Base-by-base conservation (phyloP, 2,329 filamentous ascomycete genomes). In the Aureobasidium sp. region DNA sequence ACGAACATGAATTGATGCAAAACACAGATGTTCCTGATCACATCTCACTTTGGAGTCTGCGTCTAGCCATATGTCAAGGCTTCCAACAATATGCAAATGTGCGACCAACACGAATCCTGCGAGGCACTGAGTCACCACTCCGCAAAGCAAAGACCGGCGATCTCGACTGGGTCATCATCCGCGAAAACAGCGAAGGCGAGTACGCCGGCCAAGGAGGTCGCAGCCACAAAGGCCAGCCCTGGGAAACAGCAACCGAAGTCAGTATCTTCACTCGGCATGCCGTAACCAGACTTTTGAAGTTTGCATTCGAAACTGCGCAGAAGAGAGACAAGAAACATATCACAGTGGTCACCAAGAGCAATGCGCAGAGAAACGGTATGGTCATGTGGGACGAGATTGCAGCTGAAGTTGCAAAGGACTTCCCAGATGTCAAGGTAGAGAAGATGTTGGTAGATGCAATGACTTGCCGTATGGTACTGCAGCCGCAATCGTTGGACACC, bases 401-500 rank as follows among this genome's bases (percentile, higher is more conserved):
- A 0, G 73, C 72, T 0, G 76, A 79, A 29, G 79, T 87, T 2
- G 78, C 79, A 0, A 77, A 74, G 62, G 82, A 86, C 5, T 87
- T 84, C 66, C 81, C 81, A 0, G 83, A 86, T 66, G 84, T 87
- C 2, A 79, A 77, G 32, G 76, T 80, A 48, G 84, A 87, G 63
- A 87, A 87, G 77, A 86, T 87, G 82, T 75, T 87, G 23, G 85
- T 87, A 6, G 85, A 87, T 70, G 84, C 84, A 7, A 86, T 87
- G 84, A 87, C 84, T 1, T 81, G 82, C 13, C 76, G 83, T 15
- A 87, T 75, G 73, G 70, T 72, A 26, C 65, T 75, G 37, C 63
- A 75, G 23, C 74, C 74, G 3, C 66, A 71, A 44, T 68, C 69
- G 0, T 65, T 76, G 1, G 73, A 76, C 51, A 77, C 74, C 0